phyloP scores from a whole-genome alignment of 202 grass and related monocot genomes.

The Panicum virgatum region DNA sequence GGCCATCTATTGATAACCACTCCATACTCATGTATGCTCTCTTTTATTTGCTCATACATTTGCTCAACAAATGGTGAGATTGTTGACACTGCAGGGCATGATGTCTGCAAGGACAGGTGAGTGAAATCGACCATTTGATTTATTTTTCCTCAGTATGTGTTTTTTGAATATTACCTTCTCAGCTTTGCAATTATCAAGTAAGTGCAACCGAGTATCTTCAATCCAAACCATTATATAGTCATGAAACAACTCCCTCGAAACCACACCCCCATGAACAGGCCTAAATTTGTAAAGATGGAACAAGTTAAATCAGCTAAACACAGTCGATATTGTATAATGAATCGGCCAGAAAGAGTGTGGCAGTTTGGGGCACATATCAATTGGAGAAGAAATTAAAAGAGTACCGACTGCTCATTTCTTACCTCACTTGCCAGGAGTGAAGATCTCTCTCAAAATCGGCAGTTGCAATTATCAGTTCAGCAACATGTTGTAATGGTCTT shows the following conservation, averaged over 20 bases:
- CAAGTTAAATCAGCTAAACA: slow-evolving; percentile 29
- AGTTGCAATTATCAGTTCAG: slow-evolving; percentile 80
- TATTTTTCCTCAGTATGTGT: slow-evolving; percentile 11
- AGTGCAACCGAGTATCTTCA: slow-evolving; percentile 82
- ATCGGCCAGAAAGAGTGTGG: slow-evolving; percentile 6
- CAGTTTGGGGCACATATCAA: slow-evolving; percentile 21
- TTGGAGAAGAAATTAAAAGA: not conserved
- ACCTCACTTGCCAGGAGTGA: slow-evolving; percentile 90
- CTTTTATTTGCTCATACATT: slow-evolving; percentile 86
- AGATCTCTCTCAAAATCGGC: slow-evolving; percentile 92
- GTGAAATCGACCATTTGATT: slow-evolving; percentile 5
- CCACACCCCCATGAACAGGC: slow-evolving; percentile 79
- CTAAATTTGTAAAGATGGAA: slow-evolving; percentile 39
- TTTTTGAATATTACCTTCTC: slow-evolving; percentile 66
- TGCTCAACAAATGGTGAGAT: slow-evolving; percentile 77
- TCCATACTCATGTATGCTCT: slow-evolving; percentile 80
- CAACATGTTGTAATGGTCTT: slow-evolving; percentile 74
- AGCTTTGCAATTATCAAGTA: slow-evolving; percentile 93
- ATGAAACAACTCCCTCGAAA: slow-evolving; percentile 91
- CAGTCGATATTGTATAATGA: not conserved
- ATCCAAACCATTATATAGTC: slow-evolving; percentile 91
- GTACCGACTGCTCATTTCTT: slow-evolving; percentile 27
- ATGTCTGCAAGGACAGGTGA: slow-evolving; percentile 56
- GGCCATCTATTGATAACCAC: slow-evolving; percentile 98
- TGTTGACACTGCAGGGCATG: slow-evolving; percentile 53